Evolutionary conservation across 805 yeast genomes (phyloP).

Genomic region (Pichia thaimueangensis): DNA sequence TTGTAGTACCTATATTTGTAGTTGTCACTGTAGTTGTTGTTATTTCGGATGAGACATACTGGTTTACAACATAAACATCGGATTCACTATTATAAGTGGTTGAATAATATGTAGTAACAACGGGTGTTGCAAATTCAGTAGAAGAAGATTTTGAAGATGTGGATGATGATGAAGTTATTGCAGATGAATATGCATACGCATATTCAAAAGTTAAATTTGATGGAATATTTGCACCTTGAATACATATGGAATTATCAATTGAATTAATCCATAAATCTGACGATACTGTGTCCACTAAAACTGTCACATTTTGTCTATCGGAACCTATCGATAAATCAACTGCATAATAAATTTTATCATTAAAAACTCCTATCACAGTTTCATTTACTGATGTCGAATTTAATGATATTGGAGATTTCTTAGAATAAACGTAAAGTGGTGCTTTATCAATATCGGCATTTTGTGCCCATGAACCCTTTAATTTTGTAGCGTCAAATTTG

Average conservation of each 20-base stretch:
- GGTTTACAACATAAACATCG: constrained; percentile 10
- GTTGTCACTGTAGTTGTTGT: neutral
- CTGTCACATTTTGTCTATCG: constrained; percentile 41
- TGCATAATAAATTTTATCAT: constrained; percentile 35
- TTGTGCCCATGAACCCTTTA: constrained; percentile 12
- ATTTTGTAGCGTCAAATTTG: constrained; percentile 8
- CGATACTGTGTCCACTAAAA: constrained; percentile 61
- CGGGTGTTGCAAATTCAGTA: neutral
- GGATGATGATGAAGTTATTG: neutral
- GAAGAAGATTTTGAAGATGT: neutral
- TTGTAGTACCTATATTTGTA: neutral
- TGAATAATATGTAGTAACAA: neutral
- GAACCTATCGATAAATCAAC: constrained; percentile 46
- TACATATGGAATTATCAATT: constrained; percentile 8
- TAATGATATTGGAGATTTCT: neutral
- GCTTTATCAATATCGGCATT: constrained; percentile 7
- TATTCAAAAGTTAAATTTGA: constrained; percentile 8
- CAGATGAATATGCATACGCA: constrained; percentile 2
- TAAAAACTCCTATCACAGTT: constrained; percentile 8
- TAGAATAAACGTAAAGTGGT: constrained; percentile 9
- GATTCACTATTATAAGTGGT: constrained; percentile 11
- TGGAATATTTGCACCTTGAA: neutral
- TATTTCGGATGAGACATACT: constrained; percentile 8
- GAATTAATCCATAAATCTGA: constrained; percentile 55
- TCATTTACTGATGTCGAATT: constrained; percentile 1